Conservation (phyloP, 805 yeast genomes). For the Metschnikowia noctiluminum region DNA sequence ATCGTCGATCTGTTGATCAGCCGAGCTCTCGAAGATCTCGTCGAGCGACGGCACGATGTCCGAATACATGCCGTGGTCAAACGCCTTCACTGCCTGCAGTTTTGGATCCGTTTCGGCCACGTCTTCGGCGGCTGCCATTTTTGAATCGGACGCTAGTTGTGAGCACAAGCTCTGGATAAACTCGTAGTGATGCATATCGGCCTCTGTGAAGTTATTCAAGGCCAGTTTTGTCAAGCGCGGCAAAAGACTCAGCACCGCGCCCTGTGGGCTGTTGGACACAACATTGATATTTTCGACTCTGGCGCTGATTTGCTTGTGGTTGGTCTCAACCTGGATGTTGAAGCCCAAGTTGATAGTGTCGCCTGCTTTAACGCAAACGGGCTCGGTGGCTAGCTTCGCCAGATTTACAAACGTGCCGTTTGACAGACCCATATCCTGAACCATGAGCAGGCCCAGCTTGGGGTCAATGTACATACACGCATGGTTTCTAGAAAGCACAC, state of each 20-base stretch:
- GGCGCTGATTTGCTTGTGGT: constrained; percentile 86
- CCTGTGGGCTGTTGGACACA: constrained; percentile 33
- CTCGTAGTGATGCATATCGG: constrained; percentile 34
- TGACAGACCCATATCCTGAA: constrained; percentile 84
- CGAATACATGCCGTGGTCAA: constrained; percentile 62
- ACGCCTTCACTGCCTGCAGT: constrained; percentile 23
- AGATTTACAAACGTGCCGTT: constrained; percentile 94
- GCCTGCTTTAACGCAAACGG: constrained; percentile 65
- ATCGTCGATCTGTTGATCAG: constrained; percentile 38
- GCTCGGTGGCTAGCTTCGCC: constrained; percentile 57
- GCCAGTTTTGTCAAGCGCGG: constrained; percentile 15
- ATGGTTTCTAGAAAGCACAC: constrained; percentile 90
- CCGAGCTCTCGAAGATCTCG: constrained; percentile 35
- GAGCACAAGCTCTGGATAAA: constrained; percentile 32
- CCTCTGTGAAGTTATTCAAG: constrained; percentile 19
- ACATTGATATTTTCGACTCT: constrained; percentile 70
- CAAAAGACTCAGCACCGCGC: constrained; percentile 12
- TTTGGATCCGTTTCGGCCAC: neutral
- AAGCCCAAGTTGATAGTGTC: constrained; percentile 94
- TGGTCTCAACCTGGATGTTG: constrained; percentile 65
- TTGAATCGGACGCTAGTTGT: constrained; percentile 5
- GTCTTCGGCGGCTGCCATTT: neutral
- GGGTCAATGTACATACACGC: constrained; percentile 83
- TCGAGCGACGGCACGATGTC: constrained; percentile 51
- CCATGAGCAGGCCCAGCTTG: constrained; percentile 58